These are phyloP conservation scores for Candida sphagnicola DNA, from an alignment of 805 yeast species.

Conservation along the genomic window DNA sequence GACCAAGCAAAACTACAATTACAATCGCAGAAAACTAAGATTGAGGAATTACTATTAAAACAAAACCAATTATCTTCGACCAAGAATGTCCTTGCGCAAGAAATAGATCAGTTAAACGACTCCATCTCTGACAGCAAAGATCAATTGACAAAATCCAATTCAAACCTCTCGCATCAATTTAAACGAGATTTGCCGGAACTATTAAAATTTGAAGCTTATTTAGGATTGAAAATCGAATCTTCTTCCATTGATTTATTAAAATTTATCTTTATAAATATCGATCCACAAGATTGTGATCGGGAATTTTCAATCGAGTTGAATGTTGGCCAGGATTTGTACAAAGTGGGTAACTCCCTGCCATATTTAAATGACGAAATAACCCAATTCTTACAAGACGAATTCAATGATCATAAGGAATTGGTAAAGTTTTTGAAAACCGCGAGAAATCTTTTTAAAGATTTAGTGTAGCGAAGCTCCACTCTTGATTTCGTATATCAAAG, in stretches of 20 bases:
- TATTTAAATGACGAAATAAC: slow-evolving; percentile 18
- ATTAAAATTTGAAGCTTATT: slow-evolving; percentile 44
- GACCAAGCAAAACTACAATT: slow-evolving; percentile 18
- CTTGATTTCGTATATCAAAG: no score
- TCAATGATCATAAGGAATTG: slow-evolving; percentile 23
- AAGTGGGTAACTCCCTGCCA: slow-evolving; percentile 37
- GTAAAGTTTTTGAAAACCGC: slow-evolving; percentile 19
- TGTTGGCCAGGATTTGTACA: slow-evolving; percentile 39
- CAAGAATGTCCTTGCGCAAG: slow-evolving; percentile 20
- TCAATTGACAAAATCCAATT: slow-evolving; percentile 12
- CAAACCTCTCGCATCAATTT: slow-evolving; percentile 35
- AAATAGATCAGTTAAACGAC: slow-evolving; percentile 17
- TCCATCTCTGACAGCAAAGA: slow-evolving; percentile 12
- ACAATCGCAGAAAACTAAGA: slow-evolving; percentile 30
- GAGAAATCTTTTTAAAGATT: slow-evolving; percentile 6
- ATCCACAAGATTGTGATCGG: slow-evolving; percentile 36
- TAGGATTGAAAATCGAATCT: slow-evolving; percentile 56
- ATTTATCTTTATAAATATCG: slow-evolving; percentile 48
- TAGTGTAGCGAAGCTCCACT: slow-evolving; percentile 3
- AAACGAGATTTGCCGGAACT: slow-evolving; percentile 50
- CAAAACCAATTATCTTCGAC: slow-evolving; percentile 30
- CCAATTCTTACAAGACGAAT: slow-evolving; percentile 16
- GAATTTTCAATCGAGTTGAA: slow-evolving; percentile 44
- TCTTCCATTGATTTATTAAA: slow-evolving; percentile 41
- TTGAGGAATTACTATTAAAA: slow-evolving; percentile 30